phyloP scores from a whole-genome alignment of 2,329 filamentous ascomycete species.

The Eutypella sp. region DNA sequence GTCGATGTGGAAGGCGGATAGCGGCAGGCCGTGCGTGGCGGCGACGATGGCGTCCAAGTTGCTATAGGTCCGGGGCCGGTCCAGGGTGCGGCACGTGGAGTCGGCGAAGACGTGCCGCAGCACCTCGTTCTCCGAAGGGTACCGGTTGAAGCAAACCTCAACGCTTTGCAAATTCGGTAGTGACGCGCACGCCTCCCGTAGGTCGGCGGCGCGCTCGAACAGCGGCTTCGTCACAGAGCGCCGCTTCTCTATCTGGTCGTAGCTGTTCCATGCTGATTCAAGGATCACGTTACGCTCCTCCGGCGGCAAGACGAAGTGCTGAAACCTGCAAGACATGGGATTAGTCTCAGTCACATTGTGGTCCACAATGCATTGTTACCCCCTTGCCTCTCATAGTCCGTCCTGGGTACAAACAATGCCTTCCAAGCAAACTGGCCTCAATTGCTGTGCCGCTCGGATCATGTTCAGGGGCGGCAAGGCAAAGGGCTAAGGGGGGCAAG shows the following conservation, averaged over 20 bases:
- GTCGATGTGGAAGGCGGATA: conserved; percentile 36
- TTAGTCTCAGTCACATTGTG: conserved; percentile 9
- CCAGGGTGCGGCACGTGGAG: conserved; percentile 35
- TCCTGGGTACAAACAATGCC: no score
- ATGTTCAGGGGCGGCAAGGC: conserved; percentile 1
- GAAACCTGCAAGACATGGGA: conserved; percentile 21
- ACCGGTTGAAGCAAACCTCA: conserved; percentile 36
- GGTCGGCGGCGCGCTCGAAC: conserved; percentile 28
- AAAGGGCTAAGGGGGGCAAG: no score
- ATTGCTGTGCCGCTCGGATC: no score
- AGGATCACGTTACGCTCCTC: conserved; percentile 32
- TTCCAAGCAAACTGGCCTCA: no score
- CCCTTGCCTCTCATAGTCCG: no score
- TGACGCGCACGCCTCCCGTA: conserved; percentile 34
- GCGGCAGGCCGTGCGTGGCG: conserved; percentile 30
- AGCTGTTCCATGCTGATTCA: conserved; percentile 30
- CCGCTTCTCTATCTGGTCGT: conserved; percentile 30
- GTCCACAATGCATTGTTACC: no score
- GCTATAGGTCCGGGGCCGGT: conserved; percentile 32
- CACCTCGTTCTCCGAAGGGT: conserved; percentile 33
- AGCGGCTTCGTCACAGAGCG: conserved; percentile 31
- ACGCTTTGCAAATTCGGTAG: conserved; percentile 36
- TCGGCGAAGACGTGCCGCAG: conserved; percentile 33
- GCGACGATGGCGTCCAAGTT: conserved; percentile 35
- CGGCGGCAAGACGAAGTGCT: conserved; percentile 33